Evolutionary conservation across 768 basidiomycete species (phyloP), one percentile per base, ranked within the genome.

Genomic region (Holtermanniella nyarrowii): DNA sequence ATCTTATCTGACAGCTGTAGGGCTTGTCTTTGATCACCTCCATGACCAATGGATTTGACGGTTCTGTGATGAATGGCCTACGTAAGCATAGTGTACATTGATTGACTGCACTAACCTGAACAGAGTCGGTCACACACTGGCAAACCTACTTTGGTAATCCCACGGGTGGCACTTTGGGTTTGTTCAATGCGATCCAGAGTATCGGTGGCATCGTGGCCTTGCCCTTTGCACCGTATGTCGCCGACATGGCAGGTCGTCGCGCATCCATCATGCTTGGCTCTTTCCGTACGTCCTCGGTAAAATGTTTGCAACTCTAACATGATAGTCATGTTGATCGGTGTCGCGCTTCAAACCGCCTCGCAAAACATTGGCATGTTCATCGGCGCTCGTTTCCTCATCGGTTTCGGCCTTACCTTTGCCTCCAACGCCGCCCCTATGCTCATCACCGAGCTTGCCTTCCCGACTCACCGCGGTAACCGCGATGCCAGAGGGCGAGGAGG

Each of bases 381-480:
- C 37, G 63, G 54, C 39, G 63, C 56, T 26, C 48, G 63, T 26
- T 44, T 52, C 45, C 40, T 65, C 12, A 52, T 61, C 83, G 82
- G 81, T 16, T 70, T 82, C 47, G 81, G 81, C 46, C 79, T 81
- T 26, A 76, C 78, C 0, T 79, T 83, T 43, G 49, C 64, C 77
- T 79, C 79, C 22, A 82, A 80, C 61, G 81, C 85, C 47, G 86
- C 87, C 11, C 86, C 88, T 11, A 78, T 88, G 76, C 73, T 89
- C 73, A 81, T 89, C 49, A 83, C 86, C 45, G 88, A 90, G 72
- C 72, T 89, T n/a, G 77, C 87, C 1, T 88, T 88, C 69, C 88
- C 87, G 14, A 75, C 78, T 11, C 83, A 90, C 71, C 86, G 88
- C 59, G 83, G 82, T 13, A n/a, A n/a, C n/a, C n/a, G n/a, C n/a